phyloP scores from a whole-genome alignment of 2,329 filamentous ascomycete species.

The Sclerotinia trifoliorum region DNA sequence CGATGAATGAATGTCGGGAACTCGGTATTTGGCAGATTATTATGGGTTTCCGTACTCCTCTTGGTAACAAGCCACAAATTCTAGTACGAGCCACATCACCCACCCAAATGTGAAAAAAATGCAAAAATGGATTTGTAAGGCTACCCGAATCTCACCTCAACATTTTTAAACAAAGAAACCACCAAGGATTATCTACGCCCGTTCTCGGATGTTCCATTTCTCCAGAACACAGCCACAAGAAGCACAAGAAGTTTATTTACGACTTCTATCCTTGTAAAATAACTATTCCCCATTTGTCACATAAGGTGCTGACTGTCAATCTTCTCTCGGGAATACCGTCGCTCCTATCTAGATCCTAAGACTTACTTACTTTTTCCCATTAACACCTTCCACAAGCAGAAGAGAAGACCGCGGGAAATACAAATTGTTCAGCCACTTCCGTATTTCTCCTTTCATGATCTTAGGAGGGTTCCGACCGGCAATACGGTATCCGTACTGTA shows the following conservation, averaged over 20 bases:
- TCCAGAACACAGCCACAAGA: slow-evolving; percentile 4
- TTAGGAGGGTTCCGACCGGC: neutral
- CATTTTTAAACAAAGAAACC: slow-evolving; percentile 4
- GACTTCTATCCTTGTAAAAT: too few relatives aligned
- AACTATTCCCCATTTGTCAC: neutral
- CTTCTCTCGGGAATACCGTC: neutral
- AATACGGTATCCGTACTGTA: neutral
- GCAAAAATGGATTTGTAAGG: too few relatives aligned
- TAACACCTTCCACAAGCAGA: neutral
- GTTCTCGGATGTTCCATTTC: slow-evolving; percentile 14
- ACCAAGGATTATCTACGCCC: neutral
- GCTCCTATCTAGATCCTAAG: neutral
- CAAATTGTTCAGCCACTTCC: neutral
- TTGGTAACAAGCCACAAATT: slow-evolving; percentile 1
- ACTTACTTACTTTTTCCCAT: too few relatives aligned
- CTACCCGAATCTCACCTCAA: too few relatives aligned
- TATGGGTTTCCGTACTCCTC: neutral
- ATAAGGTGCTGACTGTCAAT: slow-evolving; percentile 11
- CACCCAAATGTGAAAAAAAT: too few relatives aligned
- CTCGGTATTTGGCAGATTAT: neutral
- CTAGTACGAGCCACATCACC: neutral
- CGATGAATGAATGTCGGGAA: neutral
- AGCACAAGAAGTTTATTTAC: neutral
- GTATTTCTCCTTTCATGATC: neutral
- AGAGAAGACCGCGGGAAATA: neutral